A percentile compares a stretch with the other conserved stretches of the same genome.
Conservation (phyloP, 176 grass and related monocot genomes). For the Ensete ventricosum region DNA sequence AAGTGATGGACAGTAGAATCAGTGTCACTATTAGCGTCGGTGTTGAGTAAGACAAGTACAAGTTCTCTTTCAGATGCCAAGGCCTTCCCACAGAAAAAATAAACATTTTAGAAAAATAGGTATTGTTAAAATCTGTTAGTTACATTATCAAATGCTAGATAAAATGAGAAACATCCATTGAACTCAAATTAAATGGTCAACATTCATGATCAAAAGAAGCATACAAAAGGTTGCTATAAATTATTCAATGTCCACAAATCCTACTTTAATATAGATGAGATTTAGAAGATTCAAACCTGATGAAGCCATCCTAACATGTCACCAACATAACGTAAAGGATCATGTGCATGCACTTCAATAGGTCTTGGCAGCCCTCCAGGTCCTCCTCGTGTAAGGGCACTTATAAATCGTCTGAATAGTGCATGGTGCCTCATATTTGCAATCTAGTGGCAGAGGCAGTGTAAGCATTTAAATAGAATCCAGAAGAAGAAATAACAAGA, state of each 20-base stretch:
- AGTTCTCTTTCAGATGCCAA: conserved; percentile 97
- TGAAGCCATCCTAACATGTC: conserved; percentile 99
- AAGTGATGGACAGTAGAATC: conserved; percentile 41
- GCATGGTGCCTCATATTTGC: conserved; percentile 99
- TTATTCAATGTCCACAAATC: background rate
- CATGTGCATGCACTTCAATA: conserved; percentile 99
- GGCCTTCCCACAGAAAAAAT: conserved; percentile 39
- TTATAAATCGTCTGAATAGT: conserved; percentile 97
- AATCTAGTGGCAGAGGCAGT: conserved; percentile 35
- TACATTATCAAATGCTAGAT: background rate
- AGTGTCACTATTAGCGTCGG: conserved; percentile 54
- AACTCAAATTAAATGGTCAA: background rate
- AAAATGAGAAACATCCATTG: background rate
- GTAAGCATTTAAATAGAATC: conserved; percentile 8
- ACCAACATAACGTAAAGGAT: conserved; percentile 91
- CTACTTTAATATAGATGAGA: conserved; percentile 6
- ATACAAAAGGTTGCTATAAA: background rate
- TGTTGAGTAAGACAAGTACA: conserved; percentile 66
- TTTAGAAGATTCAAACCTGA: conserved; percentile 50
- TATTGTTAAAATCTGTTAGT: conserved; percentile 16
- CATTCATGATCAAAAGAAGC: background rate
- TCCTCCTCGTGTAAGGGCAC: conserved; percentile 91
- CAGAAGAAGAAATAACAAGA: conserved; percentile 4
- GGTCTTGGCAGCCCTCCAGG: conserved; percentile 83
- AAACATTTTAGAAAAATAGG: background rate